Evolutionary conservation across 1,284 basidiomycete genomes (phyloP), one percentile per base, ranked within the genome.

Genomic region (Cryptococcus maquisensis): DNA sequence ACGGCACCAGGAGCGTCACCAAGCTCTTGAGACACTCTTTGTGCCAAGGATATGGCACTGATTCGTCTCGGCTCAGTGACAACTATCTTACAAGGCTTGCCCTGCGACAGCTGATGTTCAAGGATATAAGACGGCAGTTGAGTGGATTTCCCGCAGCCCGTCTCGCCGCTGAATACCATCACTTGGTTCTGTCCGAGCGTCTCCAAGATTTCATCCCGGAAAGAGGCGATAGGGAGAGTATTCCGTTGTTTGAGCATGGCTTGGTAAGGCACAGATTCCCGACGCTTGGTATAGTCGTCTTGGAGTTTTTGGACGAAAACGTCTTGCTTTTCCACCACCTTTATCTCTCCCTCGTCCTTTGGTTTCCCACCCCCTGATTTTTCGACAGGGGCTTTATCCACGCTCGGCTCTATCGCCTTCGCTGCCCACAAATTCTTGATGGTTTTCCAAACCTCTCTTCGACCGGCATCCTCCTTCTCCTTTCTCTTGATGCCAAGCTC

Each of bases 121-220:
- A 99, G 81, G 57, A 98, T 88, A 78, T 92, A 98, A 0, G 90
- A 83, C 1, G 96, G 96, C 3, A 98, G 83, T 78, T 98, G 96
- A 0, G 96, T 98, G 1, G 94, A 97, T 78, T 99, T 99, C 15
- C 95, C 96, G 67, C 92, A 99, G 64, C 96, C 96, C 4, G 96
- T 99, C 78, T 98, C 96, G 43, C 96, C 96, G 66, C 92, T 95
- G 1, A 99, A 80, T 0, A 98, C 93, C 39, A 98, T 80, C 16
- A 97, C 83, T 68, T 96, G 94, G 5, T 86, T 85, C n/a, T 79
- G 75, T 46, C 88, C 85, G 44, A 98, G 77, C 0, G 82, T 81
- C 5, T 83, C 78, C 20, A 90, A 78, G 51, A 98, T 96, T 45
- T 84, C 77, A 4, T 87, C 72, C 28, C 91, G 84, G 77, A 91